A percentile compares a stretch with the other conserved stretches of the same genome.
Conservation (phyloP, 2,329 filamentous ascomycete species). For the Monilinia aucupariae region DNA sequence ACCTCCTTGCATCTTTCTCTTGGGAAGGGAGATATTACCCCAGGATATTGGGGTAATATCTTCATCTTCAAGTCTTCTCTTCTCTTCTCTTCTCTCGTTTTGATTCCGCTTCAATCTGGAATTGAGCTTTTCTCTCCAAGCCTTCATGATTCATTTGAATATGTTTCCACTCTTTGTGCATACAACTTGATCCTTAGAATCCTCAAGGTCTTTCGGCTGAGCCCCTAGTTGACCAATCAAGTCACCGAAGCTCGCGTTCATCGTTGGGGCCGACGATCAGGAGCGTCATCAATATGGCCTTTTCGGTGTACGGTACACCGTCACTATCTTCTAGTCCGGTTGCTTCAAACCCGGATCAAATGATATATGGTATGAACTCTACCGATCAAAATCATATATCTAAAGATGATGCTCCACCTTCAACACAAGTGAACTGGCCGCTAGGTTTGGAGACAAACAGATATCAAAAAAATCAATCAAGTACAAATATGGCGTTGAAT, state of each 20-base stretch:
- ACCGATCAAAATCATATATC: conserved; percentile 5
- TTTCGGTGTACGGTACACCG: background rate
- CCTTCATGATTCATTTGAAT: background rate
- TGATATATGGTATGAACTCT: background rate
- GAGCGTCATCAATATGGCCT: background rate
- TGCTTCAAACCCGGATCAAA: background rate
- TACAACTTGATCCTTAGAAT: background rate
- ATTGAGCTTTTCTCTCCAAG: conserved; percentile 1
- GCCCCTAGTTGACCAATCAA: background rate
- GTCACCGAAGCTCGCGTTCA: background rate
- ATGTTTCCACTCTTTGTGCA: background rate
- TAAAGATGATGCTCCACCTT: background rate
- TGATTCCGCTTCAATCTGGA: conserved; percentile 1
- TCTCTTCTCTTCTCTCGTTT: background rate
- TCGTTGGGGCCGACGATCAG: background rate
- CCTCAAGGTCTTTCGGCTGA: background rate
- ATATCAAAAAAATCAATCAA: background rate
- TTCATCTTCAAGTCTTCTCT: background rate
- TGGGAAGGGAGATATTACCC: background rate
- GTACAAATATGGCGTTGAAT: conserved; percentile 15
- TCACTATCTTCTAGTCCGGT: background rate
- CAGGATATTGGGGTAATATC: background rate
- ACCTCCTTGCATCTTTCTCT: background rate
- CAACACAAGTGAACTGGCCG: conserved; percentile 13
- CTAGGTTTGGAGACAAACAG: conserved; percentile 3